These are phyloP conservation scores for Saitozyma sp. DNA, from an alignment of 768 basidiomycete genomes.

Conservation along the genomic window DNA sequence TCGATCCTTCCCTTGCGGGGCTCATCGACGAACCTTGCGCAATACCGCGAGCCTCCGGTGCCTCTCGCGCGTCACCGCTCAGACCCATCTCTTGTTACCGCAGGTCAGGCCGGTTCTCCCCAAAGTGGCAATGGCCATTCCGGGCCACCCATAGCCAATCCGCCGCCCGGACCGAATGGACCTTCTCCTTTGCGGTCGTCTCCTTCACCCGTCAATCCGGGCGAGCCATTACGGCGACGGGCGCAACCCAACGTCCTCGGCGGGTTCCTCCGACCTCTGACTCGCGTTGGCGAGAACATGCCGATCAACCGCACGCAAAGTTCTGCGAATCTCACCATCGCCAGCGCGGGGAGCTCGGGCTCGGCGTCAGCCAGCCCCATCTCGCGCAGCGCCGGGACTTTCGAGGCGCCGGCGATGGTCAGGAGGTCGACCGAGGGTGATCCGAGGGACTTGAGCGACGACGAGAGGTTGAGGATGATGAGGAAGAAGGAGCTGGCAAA, in stretches of 20 bases:
- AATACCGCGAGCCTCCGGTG: constrained; percentile 19
- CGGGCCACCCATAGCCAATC: no score
- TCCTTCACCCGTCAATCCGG: no score
- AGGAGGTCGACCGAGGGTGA: constrained; percentile 38
- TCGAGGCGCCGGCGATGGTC: constrained; percentile 38
- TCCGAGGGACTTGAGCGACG: constrained; percentile 1
- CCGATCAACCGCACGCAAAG: constrained; percentile 21
- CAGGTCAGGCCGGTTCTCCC: no score
- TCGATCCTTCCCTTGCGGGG: constrained; percentile 19
- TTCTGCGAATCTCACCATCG: constrained; percentile 15
- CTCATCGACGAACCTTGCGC: constrained; percentile 28
- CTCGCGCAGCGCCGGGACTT: no score
- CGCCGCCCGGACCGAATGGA: no score
- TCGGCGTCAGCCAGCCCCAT: no score
- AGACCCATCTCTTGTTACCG: neutral
- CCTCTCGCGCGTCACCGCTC: constrained; percentile 24
- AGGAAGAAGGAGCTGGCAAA: constrained; percentile 23
- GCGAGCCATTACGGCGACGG: neutral
- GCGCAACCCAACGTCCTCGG: constrained; percentile 31
- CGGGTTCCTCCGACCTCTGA: constrained; percentile 40
- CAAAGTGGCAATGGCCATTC: no score
- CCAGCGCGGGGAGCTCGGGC: neutral
- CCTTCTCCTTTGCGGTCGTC: no score
- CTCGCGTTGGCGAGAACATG: constrained; percentile 23
- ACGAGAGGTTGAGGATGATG: constrained; percentile 16